Percentiles rank a stretch among this genome's conserved stretches.
Conservation (phyloP, 2,329 filamentous ascomycete species). For the Colletotrichum salicis region DNA sequence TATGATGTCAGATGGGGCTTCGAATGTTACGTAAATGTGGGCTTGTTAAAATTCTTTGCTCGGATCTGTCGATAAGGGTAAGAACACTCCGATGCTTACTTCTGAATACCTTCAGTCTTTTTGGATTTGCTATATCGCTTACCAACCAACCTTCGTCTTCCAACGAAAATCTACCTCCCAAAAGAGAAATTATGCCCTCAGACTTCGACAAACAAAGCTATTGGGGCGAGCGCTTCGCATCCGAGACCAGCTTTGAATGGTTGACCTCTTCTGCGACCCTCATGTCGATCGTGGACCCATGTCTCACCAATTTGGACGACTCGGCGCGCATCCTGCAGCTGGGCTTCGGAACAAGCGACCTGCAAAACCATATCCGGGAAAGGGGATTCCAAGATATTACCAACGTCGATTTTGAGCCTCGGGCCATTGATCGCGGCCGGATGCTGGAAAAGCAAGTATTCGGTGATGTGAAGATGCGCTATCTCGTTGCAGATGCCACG, state of each 20-base stretch:
- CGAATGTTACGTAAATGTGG: conserved; percentile 27
- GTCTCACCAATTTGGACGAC: conserved; percentile 43
- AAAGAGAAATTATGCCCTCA: conserved; percentile 7
- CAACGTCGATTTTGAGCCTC: conserved; percentile 62
- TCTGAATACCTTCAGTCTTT: background rate
- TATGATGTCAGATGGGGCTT: conserved; percentile 23
- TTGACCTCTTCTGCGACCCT: conserved; percentile 55
- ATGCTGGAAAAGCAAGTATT: conserved; percentile 53
- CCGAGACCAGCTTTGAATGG: conserved; percentile 61
- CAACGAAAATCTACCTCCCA: too few species aligned
- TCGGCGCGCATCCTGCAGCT: conserved; percentile 55
- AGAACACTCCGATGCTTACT: background rate
- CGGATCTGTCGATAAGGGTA: conserved; percentile 13
- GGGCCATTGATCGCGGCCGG: conserved; percentile 56
- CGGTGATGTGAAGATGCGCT: conserved; percentile 55
- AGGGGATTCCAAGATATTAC: conserved; percentile 55
- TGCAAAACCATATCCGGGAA: conserved; percentile 58
- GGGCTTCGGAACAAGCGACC: conserved; percentile 61
- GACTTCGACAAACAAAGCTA: conserved; percentile 62
- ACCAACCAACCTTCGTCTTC: too few species aligned
- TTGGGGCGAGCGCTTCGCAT: conserved; percentile 58
- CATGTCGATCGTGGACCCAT: conserved; percentile 50
- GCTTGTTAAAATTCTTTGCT: conserved; percentile 23
- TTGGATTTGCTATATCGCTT: too few species aligned
- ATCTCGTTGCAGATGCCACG: conserved; percentile 58